phyloP scores from a whole-genome alignment of 2,329 filamentous ascomycete genomes.

The Xylaria sp. region DNA sequence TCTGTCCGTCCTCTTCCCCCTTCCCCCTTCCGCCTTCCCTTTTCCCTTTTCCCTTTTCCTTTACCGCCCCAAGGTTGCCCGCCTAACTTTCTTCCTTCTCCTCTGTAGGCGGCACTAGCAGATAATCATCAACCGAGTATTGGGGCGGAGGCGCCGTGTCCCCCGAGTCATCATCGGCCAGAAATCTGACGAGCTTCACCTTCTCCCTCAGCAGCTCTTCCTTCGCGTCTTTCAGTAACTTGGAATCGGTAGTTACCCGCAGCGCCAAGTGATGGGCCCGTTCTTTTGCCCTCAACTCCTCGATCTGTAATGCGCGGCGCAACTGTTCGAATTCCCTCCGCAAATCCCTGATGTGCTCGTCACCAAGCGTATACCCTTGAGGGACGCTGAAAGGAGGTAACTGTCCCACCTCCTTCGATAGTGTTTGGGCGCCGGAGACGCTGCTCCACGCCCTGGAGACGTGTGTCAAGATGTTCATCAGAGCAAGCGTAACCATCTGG shows the following conservation, averaged over 20 bases:
- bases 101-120: too few species aligned
- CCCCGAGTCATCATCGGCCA: constrained; percentile 17
- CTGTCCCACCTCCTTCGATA: constrained; percentile 53
- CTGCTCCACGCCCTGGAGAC: constrained; percentile 56
- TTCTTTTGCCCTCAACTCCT: constrained; percentile 45
- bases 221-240: constrained; percentile 51
- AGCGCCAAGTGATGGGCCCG: constrained; percentile 44
- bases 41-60: too few species aligned
- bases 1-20: too few species aligned
- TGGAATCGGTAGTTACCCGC: constrained; percentile 49
- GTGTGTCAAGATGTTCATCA: constrained; percentile 59
- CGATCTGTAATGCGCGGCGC: constrained; percentile 47
- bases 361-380: constrained; percentile 47
- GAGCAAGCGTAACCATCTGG: constrained; percentile 64
- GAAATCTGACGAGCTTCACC: constrained; percentile 55
- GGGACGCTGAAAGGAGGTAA: constrained; percentile 58
- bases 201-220: constrained; percentile 58
- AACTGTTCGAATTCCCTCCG: constrained; percentile 49
- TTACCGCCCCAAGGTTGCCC: too few species aligned
- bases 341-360: constrained; percentile 55
- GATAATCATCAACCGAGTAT: neutral
- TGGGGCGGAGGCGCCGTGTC: constrained; percentile 1
- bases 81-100: too few species aligned
- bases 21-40: too few species aligned
- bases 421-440: constrained; percentile 54